Percentiles rank a stretch among this genome's conserved stretches.
These are phyloP conservation scores for Didymella pinodella DNA, from an alignment of 2,329 filamentous ascomycete genomes.

Conservation along the genomic window DNA sequence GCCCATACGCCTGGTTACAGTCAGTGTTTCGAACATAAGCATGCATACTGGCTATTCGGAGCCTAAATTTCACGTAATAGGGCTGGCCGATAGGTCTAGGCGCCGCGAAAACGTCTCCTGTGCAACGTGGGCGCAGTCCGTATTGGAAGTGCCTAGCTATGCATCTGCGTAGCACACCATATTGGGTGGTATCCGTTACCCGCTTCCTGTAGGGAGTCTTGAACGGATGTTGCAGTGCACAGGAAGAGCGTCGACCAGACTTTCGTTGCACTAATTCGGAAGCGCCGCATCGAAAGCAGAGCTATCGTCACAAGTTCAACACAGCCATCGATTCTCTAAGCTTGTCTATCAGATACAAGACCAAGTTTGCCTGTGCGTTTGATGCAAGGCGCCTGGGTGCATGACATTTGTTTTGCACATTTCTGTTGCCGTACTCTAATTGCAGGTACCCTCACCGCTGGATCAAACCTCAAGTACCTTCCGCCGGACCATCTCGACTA, in stretches of 20 bases:
- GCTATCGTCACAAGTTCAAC: not conserved
- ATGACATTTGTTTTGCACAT: slow-evolving; percentile 8
- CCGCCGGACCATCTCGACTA: not conserved
- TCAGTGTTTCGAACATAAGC: not conserved
- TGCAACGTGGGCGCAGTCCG: slow-evolving; percentile 13
- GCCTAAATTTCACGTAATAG: slow-evolving; percentile 10
- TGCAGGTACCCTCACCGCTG: not conserved
- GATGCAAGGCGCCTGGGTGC: not conserved
- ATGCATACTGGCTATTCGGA: slow-evolving; percentile 12
- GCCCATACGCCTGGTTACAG: slow-evolving; percentile 18
- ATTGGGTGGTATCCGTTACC: slow-evolving; percentile 18
- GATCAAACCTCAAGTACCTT: slow-evolving; percentile 1
- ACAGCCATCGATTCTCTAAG: slow-evolving; percentile 10
- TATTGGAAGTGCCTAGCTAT: slow-evolving; percentile 10
- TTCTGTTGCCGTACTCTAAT: not conserved
- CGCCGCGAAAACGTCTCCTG: slow-evolving; percentile 10
- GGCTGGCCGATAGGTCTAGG: slow-evolving; percentile 19
- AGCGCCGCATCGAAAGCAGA: slow-evolving; percentile 15
- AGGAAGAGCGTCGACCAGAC: slow-evolving; percentile 8
- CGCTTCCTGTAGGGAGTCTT: slow-evolving; percentile 11
- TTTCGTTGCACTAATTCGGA: slow-evolving; percentile 17
- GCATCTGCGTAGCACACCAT: slow-evolving; percentile 19
- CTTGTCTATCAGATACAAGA: slow-evolving; percentile 1
- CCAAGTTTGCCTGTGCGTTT: not conserved
- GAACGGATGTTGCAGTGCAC: slow-evolving; percentile 8